These are phyloP conservation scores for Fusarium verticillioides DNA, from an alignment of 2,329 filamentous ascomycete genomes.

Conservation along the genomic window DNA sequence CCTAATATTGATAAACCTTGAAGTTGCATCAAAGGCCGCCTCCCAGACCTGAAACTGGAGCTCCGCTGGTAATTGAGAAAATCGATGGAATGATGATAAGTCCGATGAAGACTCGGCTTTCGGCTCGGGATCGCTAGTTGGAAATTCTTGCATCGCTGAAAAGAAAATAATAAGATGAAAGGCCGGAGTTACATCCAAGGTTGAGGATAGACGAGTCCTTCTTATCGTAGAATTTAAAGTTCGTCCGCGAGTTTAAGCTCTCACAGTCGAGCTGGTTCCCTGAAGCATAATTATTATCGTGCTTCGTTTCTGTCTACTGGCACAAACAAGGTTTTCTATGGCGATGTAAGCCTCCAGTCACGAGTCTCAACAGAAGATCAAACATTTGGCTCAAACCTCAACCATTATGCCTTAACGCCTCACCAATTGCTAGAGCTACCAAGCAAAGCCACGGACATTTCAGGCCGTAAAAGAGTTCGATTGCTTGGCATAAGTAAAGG, in stretches of 20 bases:
- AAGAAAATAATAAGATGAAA: neutral
- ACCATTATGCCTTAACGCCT: neutral
- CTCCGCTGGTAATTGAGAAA: neutral
- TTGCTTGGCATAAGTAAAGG: no score
- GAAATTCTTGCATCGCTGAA: neutral
- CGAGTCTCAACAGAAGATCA: neutral
- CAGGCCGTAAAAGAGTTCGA: fast-evolving
- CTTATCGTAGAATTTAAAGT: neutral
- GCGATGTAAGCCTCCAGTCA: neutral
- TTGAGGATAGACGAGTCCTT: no score
- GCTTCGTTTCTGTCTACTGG: no score
- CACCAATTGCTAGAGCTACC: neutral
- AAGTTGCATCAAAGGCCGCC: neutral
- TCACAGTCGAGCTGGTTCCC: neutral
- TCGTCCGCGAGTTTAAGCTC: neutral
- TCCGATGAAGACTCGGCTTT: neutral
- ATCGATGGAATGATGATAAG: neutral
- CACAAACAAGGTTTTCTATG: neutral
- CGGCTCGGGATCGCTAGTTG: neutral
- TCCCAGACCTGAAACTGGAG: neutral
- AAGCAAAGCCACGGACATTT: neutral
- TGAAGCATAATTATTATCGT: neutral
- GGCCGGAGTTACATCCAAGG: no score
- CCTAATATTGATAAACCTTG: neutral
- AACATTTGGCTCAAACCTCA: no score